Evolutionary conservation across 768 basidiomycete genomes (phyloP), one percentile per base, ranked within the genome.

Genomic region (Boletellus sp.): DNA sequence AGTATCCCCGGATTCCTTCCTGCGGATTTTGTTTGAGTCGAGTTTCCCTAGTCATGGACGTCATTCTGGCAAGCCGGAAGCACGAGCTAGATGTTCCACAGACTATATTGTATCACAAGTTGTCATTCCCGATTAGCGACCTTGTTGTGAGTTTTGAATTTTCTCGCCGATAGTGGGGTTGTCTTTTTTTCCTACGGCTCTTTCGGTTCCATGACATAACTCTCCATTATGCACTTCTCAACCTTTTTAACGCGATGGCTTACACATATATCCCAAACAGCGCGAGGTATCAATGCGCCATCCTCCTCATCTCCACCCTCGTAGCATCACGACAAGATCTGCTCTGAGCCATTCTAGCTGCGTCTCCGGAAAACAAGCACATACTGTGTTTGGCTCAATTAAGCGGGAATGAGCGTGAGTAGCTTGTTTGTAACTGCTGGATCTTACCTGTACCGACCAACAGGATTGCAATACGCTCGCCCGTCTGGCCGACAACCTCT

Each of bases 381-480:
- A 38, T 3, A 17, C 28, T 13, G 40, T 10, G 19, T 26, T 19
- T 10, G 34, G 23, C 16, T 24, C 35, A 40, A n/a, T 17, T 34
- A 23, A 28, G 35, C 31, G 20, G 39, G 28, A 28, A 61, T 62
- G 60, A 62, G 33, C 20, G 60, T 62, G 51, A 56, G 60, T 35
- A 38, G 3, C 32, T 22, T 6, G 31, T 41, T 34, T 37, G 15
- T 34, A 9, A 9, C 36, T 28, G 2, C 8, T 35, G 12, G 3
- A 28, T n/a, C 34, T 35, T 19, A 32, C 22, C 47, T 52, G 26
- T 56, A 47, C 4, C 11, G 10, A 32, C 32, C 11, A 11, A 45
- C 41, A 64, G 63, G 56, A 64, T 42, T 62, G 64, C 17, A 44
- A 55, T 34, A 37, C 50, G 6, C 58, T 67, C 32, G 61, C 60